phyloP scores from a whole-genome alignment of 805 yeast genomes.

The Monosporozyma solicola region DNA sequence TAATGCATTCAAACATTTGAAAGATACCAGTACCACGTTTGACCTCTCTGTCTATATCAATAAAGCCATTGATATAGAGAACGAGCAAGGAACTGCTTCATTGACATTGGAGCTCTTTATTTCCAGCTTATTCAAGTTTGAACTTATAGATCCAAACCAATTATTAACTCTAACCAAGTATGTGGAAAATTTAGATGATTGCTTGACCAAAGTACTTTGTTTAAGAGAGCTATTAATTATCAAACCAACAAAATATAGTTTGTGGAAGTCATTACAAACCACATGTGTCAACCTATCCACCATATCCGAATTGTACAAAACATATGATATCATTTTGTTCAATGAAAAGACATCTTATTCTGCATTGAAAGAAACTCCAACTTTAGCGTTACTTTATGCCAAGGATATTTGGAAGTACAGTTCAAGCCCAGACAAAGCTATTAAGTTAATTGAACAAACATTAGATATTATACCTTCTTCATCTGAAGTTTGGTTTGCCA shows the following conservation, averaged over 20 bases:
- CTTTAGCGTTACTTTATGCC: constrained; percentile 60
- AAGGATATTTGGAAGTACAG: constrained; percentile 53
- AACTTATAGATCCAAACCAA: constrained; percentile 15
- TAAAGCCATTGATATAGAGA: constrained; percentile 7
- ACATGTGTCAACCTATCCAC: constrained; percentile 28
- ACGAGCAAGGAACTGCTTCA: background rate
- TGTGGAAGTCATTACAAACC: constrained; percentile 43
- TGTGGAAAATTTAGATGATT: constrained; percentile 17
- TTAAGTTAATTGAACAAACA: constrained; percentile 44
- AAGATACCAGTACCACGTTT: constrained; percentile 32
- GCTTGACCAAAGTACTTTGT: constrained; percentile 35
- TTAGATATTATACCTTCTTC: constrained; percentile 34
- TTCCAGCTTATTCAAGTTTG: constrained; percentile 41
- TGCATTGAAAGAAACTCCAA: constrained; percentile 39
- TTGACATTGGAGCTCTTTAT: constrained; percentile 36
- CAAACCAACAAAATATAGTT: constrained; percentile 37
- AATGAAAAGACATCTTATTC: constrained; percentile 3
- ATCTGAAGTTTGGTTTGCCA: constrained; percentile 61
- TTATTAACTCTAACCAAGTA: background rate
- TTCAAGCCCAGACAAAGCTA: constrained; percentile 42
- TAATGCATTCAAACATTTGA: constrained; percentile 44
- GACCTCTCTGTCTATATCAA: constrained; percentile 44
- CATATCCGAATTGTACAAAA: constrained; percentile 30
- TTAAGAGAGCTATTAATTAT: constrained; percentile 33
- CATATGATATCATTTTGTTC: constrained; percentile 47